A percentile compares a stretch with the other conserved stretches of the same genome.
Evolutionary conservation across 139 green algal species (phyloP).

Genomic region (Picochlorum sp.): DNA sequence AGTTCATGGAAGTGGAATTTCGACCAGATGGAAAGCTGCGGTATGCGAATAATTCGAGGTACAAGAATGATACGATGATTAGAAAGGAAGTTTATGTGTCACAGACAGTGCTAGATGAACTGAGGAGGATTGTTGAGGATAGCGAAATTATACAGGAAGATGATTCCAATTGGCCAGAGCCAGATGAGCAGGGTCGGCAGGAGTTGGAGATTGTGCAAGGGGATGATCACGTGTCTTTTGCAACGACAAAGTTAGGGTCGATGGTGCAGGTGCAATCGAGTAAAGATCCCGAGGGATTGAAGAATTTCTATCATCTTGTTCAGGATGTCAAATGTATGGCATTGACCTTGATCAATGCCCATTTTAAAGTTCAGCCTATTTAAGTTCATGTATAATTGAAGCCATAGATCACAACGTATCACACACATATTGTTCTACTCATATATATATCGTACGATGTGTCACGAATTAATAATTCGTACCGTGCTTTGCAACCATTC

Average conservation of each 20-base stretch:
- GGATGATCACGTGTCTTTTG: slow-evolving; percentile 93
- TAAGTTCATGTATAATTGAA: no score
- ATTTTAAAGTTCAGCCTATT: slow-evolving; percentile 93
- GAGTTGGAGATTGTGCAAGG: slow-evolving; percentile 93
- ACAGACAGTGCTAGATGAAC: slow-evolving; percentile 71
- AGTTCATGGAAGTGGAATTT: slow-evolving; percentile 99
- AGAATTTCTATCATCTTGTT: slow-evolving; percentile 97
- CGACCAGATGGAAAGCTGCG: slow-evolving; percentile 82
- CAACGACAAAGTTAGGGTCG: slow-evolving; percentile 90
- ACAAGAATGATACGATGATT: slow-evolving; percentile 98
- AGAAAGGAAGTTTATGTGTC: slow-evolving; percentile 74
- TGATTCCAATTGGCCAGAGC: slow-evolving; percentile 86
- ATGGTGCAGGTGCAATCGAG: slow-evolving; percentile 89
- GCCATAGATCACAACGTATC: no score
- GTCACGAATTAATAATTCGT: no score
- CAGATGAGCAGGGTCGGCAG: slow-evolving; percentile 84
- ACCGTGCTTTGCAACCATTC: no score
- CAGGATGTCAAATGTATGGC: slow-evolving; percentile 97
- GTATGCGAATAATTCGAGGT: slow-evolving; percentile 98
- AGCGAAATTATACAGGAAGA: slow-evolving; percentile 95
- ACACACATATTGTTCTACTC: no score
- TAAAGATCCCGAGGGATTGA: slow-evolving; percentile 92
- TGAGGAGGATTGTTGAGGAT: slow-evolving; percentile 84
- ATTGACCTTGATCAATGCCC: slow-evolving; percentile 83
- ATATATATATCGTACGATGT: no score